Percentiles rank a stretch among this genome's conserved stretches.
These are phyloP conservation scores for Heterobasidion parviporum DNA, from an alignment of 1,284 basidiomycete species.

Conservation along the genomic window DNA sequence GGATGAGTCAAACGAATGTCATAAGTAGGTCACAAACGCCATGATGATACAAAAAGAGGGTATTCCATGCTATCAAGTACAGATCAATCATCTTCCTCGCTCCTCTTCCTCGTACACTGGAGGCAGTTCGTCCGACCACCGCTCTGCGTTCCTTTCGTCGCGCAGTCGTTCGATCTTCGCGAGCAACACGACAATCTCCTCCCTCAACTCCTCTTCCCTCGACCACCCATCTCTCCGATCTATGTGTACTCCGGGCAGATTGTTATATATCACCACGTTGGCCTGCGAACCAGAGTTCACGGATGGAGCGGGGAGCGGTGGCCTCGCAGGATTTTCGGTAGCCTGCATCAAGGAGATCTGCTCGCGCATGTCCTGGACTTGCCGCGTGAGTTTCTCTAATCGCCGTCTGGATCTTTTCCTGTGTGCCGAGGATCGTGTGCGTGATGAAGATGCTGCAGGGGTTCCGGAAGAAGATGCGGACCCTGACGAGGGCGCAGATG, in stretches of 20 bases:
- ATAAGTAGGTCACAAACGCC: too few species aligned
- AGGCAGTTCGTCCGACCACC: neutral
- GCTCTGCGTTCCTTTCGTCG: neutral
- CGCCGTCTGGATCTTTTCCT: neutral
- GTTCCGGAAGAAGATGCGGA: too few species aligned
- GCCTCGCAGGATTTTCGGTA: neutral
- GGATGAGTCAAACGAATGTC: too few species aligned
- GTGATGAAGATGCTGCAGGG: neutral
- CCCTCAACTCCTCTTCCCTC: neutral
- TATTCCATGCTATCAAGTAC: too few species aligned
- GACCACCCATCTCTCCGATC: neutral
- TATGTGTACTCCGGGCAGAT: neutral
- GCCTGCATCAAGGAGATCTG: neutral
- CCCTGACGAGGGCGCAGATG: too few species aligned
- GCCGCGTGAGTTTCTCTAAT: neutral
- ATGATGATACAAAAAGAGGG: too few species aligned
- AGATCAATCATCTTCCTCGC: too few species aligned
- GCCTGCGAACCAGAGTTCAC: neutral
- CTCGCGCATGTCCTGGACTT: neutral
- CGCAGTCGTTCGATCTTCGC: neutral
- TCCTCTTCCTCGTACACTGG: too few species aligned
- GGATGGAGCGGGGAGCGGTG: neutral
- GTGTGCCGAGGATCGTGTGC: neutral
- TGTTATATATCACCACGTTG: neutral
- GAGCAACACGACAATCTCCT: neutral